Percentiles rank a stretch among this genome's conserved stretches.
Conservation (phyloP, 768 basidiomycete genomes). For the Ramaria rubella region DNA sequence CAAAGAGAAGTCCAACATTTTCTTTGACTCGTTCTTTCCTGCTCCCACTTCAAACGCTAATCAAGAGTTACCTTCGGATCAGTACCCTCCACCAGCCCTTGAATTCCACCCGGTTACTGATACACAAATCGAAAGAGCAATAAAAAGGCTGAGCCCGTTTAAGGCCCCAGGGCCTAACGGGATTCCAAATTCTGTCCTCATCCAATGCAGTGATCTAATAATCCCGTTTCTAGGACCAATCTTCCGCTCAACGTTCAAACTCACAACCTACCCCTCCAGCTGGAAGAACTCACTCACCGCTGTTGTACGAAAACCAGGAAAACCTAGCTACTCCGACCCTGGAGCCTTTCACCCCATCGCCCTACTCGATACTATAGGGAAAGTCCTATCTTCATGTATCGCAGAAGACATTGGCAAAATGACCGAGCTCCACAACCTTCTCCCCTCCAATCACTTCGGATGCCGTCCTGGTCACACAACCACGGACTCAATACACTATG, state of each 20-base stretch:
- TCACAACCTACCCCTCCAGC: too few relatives aligned
- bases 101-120: too few relatives aligned
- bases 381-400: conserved; percentile 20
- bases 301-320: conserved; percentile 30
- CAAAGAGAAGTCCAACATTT: conserved; percentile 15
- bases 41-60: background rate
- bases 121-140: background rate
- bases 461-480: conserved; percentile 33
- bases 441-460: conserved; percentile 32
- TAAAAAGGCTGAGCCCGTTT: conserved; percentile 13
- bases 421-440: conserved; percentile 26
- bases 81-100: conserved; percentile 9
- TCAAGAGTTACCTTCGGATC: background rate
- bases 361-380: conserved; percentile 27
- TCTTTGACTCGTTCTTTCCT: conserved; percentile 23
- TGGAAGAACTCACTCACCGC: too few relatives aligned
- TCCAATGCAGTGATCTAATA: conserved; percentile 5
- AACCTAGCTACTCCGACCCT: conserved; percentile 25
- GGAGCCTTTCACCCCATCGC: conserved; percentile 34
- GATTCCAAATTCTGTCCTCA: background rate
- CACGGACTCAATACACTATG: conserved; percentile 27
- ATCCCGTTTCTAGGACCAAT: too few relatives aligned
- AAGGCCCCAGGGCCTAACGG: conserved; percentile 19
- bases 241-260: too few relatives aligned
- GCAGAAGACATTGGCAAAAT: conserved; percentile 22